Base-by-base conservation (phyloP, 176 grass and related monocot genomes). In the Lolium rigidum region DNA sequence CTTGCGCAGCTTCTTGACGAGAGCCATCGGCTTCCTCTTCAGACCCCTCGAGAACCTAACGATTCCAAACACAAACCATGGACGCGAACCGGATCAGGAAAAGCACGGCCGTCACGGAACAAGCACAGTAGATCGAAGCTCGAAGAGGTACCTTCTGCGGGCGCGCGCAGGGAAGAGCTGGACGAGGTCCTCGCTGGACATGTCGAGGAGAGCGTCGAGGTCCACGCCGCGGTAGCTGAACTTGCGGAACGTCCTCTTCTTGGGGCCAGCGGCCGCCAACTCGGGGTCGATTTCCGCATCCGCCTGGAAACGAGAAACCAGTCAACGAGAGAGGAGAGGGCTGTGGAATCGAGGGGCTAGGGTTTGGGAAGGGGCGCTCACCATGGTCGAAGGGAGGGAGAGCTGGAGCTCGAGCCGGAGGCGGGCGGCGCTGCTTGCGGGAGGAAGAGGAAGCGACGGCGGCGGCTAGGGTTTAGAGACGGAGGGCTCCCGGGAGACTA, bases 191-290 rank as follows among this genome's bases (percentile, higher is more conserved):
- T 98, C 95, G 9, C 83, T 91, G 77, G 93, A 93, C 95, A 95
- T 98, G 91, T 98, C 93, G n/a, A 98, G 95, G 72, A 98, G 95
- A 38, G 91, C 87, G 60, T 98, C 95, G 41, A 98, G 95, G 73
- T 98, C 95, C 60, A 98, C 93, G 58, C 95, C 95, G n/a, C 95
- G 89, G 89, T 93, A 98, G 71, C 91, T 91, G 93, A 86, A 98
- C 89, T 98, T 98, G 91, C 95, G 92, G 73, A 98, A 98, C 77
- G 95, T 98, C 87, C 95, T 98, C 93, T 98, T 98, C 93, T 95
- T 98, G 74, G 95, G 95, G 26, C 68, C 85, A 1, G 49, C 89
- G 48, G 89, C 80, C 17, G 87, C 93, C 54, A 83, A 89, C 55
- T 88, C 93, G 57, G 89, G 22, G 0, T 98, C 91, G 48, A 93